These are phyloP conservation scores for Zizania latifolia DNA, from an alignment of 176 grass and related monocot genomes.

Conservation along the genomic window DNA sequence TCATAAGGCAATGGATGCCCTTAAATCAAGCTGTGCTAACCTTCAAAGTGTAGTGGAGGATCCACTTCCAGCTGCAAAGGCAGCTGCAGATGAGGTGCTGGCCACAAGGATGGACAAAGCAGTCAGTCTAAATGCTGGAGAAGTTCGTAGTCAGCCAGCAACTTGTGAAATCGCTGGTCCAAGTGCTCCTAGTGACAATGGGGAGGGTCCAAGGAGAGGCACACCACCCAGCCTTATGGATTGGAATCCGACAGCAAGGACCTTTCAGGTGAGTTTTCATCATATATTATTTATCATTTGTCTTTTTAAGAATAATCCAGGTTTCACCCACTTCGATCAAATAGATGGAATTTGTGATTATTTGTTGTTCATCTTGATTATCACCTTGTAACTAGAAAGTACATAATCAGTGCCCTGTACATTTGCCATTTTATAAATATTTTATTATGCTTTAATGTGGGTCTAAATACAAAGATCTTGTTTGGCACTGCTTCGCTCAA, in stretches of 20 bases:
- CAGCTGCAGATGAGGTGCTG: conserved; percentile 39
- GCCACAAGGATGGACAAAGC: conserved; percentile 22
- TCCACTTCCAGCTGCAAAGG: conserved; percentile 53
- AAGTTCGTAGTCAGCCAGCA: neutral
- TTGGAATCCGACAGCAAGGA: conserved; percentile 48
- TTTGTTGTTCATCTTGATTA: neutral
- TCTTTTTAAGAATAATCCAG: neutral
- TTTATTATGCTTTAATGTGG: too few species aligned
- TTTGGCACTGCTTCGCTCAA: too few species aligned
- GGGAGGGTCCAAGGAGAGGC: neutral
- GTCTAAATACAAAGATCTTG: too few species aligned
- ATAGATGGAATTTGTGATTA: neutral
- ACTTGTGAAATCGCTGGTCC: conserved; percentile 8
- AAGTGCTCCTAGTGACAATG: neutral
- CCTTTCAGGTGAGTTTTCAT: conserved; percentile 29
- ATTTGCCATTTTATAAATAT: too few species aligned
- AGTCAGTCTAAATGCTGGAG: conserved; percentile 1
- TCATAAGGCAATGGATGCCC: conserved; percentile 24
- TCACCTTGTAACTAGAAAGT: neutral
- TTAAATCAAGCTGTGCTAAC: conserved; percentile 50
- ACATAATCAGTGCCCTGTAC: neutral
- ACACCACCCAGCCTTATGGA: conserved; percentile 36
- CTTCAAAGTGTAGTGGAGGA: conserved; percentile 42
- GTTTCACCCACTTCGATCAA: neutral
- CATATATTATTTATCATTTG: neutral